phyloP scores from a whole-genome alignment of 2,329 filamentous ascomycete species.

The Fusarium palustre region DNA sequence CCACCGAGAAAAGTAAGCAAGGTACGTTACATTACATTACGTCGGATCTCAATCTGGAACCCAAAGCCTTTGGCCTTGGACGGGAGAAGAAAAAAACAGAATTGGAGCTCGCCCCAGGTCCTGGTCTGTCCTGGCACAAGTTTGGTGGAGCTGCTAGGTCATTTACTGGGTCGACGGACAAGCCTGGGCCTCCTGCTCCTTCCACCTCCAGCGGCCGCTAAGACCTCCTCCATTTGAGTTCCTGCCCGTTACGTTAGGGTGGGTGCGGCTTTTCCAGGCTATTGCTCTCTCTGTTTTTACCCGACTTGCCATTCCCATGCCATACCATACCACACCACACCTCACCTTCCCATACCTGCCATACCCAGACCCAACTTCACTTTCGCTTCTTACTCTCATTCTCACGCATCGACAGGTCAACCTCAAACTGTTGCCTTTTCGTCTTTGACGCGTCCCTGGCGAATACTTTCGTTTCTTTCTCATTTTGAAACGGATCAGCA shows the following conservation, averaged over 20 bases:
- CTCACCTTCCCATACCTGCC: not conserved
- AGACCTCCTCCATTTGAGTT: slow-evolving; percentile 25
- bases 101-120: slow-evolving; percentile 13
- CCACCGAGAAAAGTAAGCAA: not conserved
- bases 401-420: slow-evolving; percentile 34
- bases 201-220: slow-evolving; percentile 27
- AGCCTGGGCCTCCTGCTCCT: slow-evolving; percentile 13
- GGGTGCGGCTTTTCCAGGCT: slow-evolving; percentile 2
- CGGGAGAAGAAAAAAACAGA: slow-evolving; percentile 1
- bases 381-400: slow-evolving; percentile 24
- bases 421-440: slow-evolving; percentile 27
- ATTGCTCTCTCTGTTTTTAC: slow-evolving; percentile 11
- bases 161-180: slow-evolving; percentile 1
- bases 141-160: slow-evolving; percentile 5
- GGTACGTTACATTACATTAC: slow-evolving; percentile 25
- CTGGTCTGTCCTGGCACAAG: slow-evolving; percentile 8
- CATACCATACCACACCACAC: not conserved
- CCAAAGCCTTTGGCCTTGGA: slow-evolving; percentile 13
- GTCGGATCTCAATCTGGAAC: slow-evolving; percentile 14
- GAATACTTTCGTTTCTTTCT: slow-evolving; percentile 22
- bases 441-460: slow-evolving; percentile 21
- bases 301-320: slow-evolving; percentile 17
- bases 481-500: slow-evolving; percentile 12
- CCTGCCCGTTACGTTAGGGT: slow-evolving; percentile 7
- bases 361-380: slow-evolving; percentile 15